Evolutionary conservation across 768 basidiomycete genomes (phyloP), one percentile per base, ranked within the genome.

Genomic region (Peribolospora kevripleyi): DNA sequence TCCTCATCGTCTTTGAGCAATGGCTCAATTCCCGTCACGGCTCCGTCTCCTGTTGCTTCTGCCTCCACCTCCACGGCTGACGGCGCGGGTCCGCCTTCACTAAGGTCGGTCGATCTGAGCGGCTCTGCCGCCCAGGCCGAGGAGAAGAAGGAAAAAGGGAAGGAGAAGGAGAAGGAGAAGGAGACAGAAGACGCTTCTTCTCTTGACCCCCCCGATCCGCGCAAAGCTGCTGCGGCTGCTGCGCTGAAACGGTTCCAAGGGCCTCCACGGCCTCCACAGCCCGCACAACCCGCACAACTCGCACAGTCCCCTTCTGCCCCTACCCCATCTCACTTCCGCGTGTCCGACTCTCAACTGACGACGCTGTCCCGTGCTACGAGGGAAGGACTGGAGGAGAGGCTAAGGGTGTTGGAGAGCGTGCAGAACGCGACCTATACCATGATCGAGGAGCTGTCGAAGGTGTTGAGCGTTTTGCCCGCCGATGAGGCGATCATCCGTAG

Each of bases 371-470:
- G 62, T 38, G 64, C 80, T 45, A 84, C 83, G 38, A 71, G 82
- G 54, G 81, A 83, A 60, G 81, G 81, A 5, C 81, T 93, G 51
- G 84, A 88, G 60, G 84, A 87, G 61, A 75, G 85, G 54, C 67
- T 95, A 58, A 73, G 77, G 47, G 74, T 85, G 45, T 68, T 95
- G 43, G 80, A 86, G 67, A 75, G 77, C 13, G 80, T 90, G 45
- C 83, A 85, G 45, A 71, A 71, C 43, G 74, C 78, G 3, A 71
- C 87, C n/a, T 76, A 76, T 63, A 72, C 74, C 14, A 80, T 84
- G 61, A 74, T 84, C 54, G 80, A 82, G 59, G 84, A 93, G 61
- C 71, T 93, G 58, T 74, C 80, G 65, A 71, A 77, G 60, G 71
- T 85, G 65, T 70, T 82, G 60, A 84, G 83, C 61, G 55, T 54